phyloP scores from a whole-genome alignment of 352 stramenopile species.

The Phytophthora hybrid region DNA sequence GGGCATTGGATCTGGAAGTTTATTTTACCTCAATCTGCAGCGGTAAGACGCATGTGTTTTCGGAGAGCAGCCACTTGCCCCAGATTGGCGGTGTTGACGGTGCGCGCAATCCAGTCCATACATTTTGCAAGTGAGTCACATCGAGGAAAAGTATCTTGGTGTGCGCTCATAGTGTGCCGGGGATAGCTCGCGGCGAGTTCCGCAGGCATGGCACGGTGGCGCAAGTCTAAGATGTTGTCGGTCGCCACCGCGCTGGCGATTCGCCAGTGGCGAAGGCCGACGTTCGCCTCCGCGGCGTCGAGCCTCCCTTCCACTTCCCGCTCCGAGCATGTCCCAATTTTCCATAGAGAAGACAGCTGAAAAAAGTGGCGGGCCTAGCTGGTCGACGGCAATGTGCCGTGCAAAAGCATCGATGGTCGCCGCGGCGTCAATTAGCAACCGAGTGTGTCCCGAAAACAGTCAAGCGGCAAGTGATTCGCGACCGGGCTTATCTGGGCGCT shows the following conservation, averaged over 20 bases:
- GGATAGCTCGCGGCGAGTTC: slow-evolving; percentile 30
- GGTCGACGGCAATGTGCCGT: not conserved
- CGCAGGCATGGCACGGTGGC: slow-evolving; percentile 22
- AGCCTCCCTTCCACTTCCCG: slow-evolving; percentile 18
- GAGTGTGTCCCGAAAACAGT: slow-evolving; percentile 20
- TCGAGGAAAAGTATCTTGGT: slow-evolving; percentile 29
- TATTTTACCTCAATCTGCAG: not conserved
- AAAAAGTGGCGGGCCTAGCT: slow-evolving; percentile 11
- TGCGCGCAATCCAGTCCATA: slow-evolving; percentile 5
- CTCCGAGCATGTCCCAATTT: slow-evolving; percentile 23
- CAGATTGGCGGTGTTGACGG: not conserved
- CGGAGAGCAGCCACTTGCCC: not conserved
- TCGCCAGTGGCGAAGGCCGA: too few relatives aligned
- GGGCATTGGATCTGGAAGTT: not conserved
- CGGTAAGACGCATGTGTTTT: not conserved
- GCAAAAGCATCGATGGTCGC: not conserved
- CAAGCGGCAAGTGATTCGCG: slow-evolving; percentile 17
- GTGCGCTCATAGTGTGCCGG: slow-evolving; percentile 2
- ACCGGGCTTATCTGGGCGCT: slow-evolving; percentile 29
- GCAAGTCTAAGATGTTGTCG: slow-evolving; percentile 29
- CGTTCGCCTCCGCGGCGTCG: not conserved
- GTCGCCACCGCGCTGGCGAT: not conserved
- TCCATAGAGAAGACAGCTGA: slow-evolving; percentile 27
- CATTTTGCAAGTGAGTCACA: slow-evolving; percentile 15
- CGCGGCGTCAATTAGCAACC: not conserved